A percentile compares a stretch with the other conserved stretches of the same genome.
Evolutionary conservation across 768 basidiomycete genomes (phyloP).

Genomic region (Rubroboletus satanas): DNA sequence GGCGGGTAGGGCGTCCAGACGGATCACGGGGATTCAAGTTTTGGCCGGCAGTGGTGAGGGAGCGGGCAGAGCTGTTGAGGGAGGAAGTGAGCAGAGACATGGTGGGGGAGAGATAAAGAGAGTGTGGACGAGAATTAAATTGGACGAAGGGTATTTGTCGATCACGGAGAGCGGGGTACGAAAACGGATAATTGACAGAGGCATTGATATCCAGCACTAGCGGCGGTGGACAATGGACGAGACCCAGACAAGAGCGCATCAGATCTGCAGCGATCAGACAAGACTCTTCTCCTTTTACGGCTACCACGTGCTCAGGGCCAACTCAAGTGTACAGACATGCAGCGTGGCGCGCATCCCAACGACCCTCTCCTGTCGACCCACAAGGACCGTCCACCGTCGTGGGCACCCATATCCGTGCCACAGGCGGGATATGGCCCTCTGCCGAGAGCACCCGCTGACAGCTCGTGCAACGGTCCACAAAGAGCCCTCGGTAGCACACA

Average conservation of each 20-base stretch:
- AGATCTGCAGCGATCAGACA: too few relatives aligned
- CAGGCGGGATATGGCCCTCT: constrained; percentile 71
- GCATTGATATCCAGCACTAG: not conserved
- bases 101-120: not conserved
- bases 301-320: too few relatives aligned
- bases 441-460: constrained; percentile 66
- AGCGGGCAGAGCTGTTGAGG: not conserved
- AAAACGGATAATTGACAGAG: constrained; percentile 13
- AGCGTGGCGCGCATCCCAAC: too few relatives aligned
- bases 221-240: constrained; percentile 14
- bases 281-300: too few relatives aligned
- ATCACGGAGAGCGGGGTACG: constrained; percentile 16
- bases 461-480: constrained; percentile 53
- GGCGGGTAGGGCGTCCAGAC: constrained; percentile 15
- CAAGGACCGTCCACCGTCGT: too few relatives aligned
- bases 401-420: constrained; percentile 53
- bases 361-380: too few relatives aligned
- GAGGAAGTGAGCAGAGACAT: constrained; percentile 1
- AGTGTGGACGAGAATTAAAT: constrained; percentile 25
- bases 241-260: too few relatives aligned
- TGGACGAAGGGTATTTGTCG: constrained; percentile 16
- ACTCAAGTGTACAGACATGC: too few relatives aligned
- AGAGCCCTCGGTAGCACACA: constrained; percentile 55
- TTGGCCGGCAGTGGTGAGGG: constrained; percentile 11
- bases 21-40: constrained; percentile 9